Base-by-base conservation (phyloP, 805 yeast genomes). In the Clavispora santaluciae region DNA sequence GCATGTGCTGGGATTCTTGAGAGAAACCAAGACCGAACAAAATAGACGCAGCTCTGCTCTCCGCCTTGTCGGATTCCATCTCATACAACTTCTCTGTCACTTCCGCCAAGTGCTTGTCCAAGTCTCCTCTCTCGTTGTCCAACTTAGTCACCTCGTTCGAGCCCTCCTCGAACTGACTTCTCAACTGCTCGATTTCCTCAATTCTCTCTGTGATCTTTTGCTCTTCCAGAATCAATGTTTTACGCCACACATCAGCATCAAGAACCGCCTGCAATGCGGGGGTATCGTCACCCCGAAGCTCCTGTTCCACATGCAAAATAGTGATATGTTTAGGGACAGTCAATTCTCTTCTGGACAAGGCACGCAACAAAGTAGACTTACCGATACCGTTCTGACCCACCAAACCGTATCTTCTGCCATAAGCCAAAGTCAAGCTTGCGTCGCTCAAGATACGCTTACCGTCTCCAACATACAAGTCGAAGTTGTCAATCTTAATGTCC, bases 371-470 rank as follows among this genome's bases (percentile, higher is more conserved):
- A 0, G 99, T 93, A 33, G 98, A 90, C 64, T 93, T 93, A 82
- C 99, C 99, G 53, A 93, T 90, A 91, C 99, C 99, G 70, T 93
- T 93, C 61, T 90, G 95, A 64, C 99, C 99, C 33, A 93, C 96
- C 39, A 93, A 69, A 79, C 99, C 99, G 55, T 93, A 93, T 61
- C 98, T 79, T 63, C 86, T 88, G 41, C 99, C 99, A 60, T 83
- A 83, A 22, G 96, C 82, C 49, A 93, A 75, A 1, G 96, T 81
- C 50, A 93, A 76, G 18, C 89, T 76, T 21, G 98, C 83, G 61
- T 90, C 95, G 33, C 91, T 80, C 48, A 93, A 73, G 40, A 93
- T 91, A 66, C 99, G 79, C 64, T 86, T 83, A 47, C 97, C 98
- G 43, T 86, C 95, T 45, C 99, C 98, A 45, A 93, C 97, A 57